Percentiles rank a stretch among this genome's conserved stretches.
These are phyloP conservation scores for Salix purpurea DNA, from an alignment of 345 rosid species.

Conservation along the genomic window DNA sequence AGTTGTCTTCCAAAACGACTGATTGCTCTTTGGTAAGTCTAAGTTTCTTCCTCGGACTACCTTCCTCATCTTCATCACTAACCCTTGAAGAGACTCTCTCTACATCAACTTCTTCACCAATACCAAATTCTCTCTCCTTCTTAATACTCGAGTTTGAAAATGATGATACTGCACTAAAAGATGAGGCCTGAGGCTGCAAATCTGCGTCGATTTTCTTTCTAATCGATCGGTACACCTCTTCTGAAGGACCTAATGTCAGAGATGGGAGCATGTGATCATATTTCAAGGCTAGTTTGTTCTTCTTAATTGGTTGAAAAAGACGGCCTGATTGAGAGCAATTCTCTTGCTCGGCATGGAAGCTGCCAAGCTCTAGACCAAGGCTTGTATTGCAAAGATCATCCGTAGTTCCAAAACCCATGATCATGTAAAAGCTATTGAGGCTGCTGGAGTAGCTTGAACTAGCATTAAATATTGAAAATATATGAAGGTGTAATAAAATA, in stretches of 20 bases:
- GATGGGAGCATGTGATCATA: slow-evolving; percentile 34
- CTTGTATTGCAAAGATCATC: slow-evolving; percentile 29
- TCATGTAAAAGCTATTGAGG: background rate
- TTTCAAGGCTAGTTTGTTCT: slow-evolving; percentile 22
- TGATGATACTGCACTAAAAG: slow-evolving; percentile 30
- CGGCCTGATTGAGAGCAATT: slow-evolving; percentile 2
- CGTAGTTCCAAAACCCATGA: slow-evolving; percentile 20
- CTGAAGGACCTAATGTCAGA: slow-evolving; percentile 39
- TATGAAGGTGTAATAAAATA: background rate
- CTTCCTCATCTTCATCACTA: slow-evolving; percentile 46
- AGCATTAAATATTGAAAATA: slow-evolving; percentile 7
- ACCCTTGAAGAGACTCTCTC: slow-evolving; percentile 38
- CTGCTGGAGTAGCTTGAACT: background rate
- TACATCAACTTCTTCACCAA: slow-evolving; percentile 24
- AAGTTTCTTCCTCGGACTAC: slow-evolving; percentile 54
- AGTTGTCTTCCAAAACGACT: slow-evolving; percentile 41
- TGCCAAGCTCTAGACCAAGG: slow-evolving; percentile 33
- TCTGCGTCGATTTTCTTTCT: background rate
- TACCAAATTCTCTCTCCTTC: slow-evolving; percentile 28
- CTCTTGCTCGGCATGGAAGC: slow-evolving; percentile 8
- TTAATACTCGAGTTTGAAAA: slow-evolving; percentile 34
- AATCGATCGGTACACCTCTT: slow-evolving; percentile 8
- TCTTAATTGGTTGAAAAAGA: slow-evolving; percentile 6
- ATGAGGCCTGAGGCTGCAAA: slow-evolving; percentile 30
- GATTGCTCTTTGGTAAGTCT: slow-evolving; percentile 47